Evolutionary conservation across 202 grass and related monocot genomes (phyloP).

Genomic region (Cymbopogon flexuosus): DNA sequence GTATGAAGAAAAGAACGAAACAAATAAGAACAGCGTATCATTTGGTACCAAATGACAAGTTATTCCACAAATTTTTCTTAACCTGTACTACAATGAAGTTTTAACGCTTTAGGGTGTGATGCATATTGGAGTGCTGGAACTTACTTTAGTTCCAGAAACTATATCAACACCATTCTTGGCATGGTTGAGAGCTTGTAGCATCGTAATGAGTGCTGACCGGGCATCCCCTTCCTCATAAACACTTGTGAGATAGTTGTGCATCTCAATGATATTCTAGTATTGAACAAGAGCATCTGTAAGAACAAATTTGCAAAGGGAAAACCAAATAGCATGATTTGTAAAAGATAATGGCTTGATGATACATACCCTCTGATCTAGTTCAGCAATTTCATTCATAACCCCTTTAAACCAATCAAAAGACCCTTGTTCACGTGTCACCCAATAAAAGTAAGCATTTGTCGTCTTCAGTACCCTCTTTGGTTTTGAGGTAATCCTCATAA

Average conservation of each 20-base stretch:
- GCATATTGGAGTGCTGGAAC: constrained; percentile 1
- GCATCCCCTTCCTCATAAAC: constrained; percentile 96
- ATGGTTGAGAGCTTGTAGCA: constrained; percentile 81
- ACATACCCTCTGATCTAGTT: constrained; percentile 77
- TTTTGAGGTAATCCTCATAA: constrained; percentile 71
- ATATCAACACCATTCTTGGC: constrained; percentile 89
- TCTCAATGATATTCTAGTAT: constrained; percentile 78
- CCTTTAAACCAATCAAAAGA: constrained; percentile 99
- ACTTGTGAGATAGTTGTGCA: constrained; percentile 96
- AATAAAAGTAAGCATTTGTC: constrained; percentile 93
- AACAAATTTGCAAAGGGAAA: constrained; percentile 10
- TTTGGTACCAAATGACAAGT: not conserved
- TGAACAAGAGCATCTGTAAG: constrained; percentile 19
- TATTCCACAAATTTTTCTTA: not conserved
- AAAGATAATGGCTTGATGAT: not conserved
- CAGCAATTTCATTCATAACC: constrained; percentile 90
- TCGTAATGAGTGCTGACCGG: constrained; percentile 83
- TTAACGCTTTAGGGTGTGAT: not conserved
- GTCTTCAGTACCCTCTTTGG: constrained; percentile 78
- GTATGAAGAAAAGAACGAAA: not conserved
- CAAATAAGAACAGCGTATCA: not conserved
- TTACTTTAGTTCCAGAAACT: constrained; percentile 86
- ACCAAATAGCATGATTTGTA: not conserved
- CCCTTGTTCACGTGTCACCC: constrained; percentile 91
- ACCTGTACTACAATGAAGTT: not conserved